phyloP scores from a whole-genome alignment of 768 basidiomycete species.

The Lactifluus pinguis region DNA sequence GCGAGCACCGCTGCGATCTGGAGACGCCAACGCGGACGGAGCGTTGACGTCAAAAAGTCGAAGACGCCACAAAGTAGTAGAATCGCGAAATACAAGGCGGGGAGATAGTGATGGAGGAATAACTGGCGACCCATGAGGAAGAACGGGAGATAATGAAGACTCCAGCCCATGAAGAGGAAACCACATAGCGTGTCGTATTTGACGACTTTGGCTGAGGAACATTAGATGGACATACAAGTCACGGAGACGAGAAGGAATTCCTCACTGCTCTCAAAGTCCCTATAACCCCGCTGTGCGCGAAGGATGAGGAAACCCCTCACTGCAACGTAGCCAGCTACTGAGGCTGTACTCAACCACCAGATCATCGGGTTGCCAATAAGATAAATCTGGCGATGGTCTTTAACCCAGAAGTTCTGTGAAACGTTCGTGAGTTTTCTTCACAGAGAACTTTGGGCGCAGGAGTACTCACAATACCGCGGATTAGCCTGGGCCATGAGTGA shows the following conservation, averaged over 20 bases:
- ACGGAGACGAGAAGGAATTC: neutral
- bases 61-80: constrained; percentile 70
- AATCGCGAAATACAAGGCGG: constrained; percentile 90
- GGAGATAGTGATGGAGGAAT: constrained; percentile 97
- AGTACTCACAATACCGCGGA: constrained; percentile 80
- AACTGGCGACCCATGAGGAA: constrained; percentile 95
- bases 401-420: constrained; percentile 92
- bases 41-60: constrained; percentile 72
- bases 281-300: constrained; percentile 82
- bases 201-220: constrained; percentile 64
- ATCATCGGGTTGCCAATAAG: constrained; percentile 89
- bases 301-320: constrained; percentile 76
- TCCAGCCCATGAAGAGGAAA: constrained; percentile 90
- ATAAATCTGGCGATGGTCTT: constrained; percentile 92
- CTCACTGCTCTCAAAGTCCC: constrained; percentile 90
- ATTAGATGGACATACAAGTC: neutral
- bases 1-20: constrained; percentile 73
- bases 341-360: constrained; percentile 79
- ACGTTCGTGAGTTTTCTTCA: neutral
- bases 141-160: constrained; percentile 92
- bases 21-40: constrained; percentile 67
- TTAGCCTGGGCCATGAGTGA: constrained; percentile 79
- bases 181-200: constrained; percentile 89
- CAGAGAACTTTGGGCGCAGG: neutral
- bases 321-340: constrained; percentile 56